Conservation (phyloP, 129 eudicot species). For the Silybum marianum region DNA sequence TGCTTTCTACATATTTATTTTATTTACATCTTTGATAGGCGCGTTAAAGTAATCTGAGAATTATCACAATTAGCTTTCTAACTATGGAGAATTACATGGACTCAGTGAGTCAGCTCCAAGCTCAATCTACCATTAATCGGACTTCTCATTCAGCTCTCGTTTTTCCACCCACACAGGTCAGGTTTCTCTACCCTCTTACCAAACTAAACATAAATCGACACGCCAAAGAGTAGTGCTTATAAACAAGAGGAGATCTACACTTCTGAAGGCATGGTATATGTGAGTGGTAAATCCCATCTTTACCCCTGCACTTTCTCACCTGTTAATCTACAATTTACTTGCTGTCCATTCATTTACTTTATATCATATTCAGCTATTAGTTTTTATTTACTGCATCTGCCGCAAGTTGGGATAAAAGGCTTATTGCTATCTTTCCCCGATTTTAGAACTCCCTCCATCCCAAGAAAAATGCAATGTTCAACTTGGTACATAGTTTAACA, state of each 20-base stretch:
- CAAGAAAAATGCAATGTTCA: not conserved
- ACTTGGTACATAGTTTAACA: not conserved
- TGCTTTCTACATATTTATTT: not conserved
- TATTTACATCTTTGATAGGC: constrained; percentile 1
- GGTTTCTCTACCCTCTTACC: not conserved
- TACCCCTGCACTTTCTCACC: not conserved
- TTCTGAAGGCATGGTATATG: not conserved
- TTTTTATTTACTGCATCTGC: not conserved
- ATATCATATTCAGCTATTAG: not conserved
- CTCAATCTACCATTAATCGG: not conserved
- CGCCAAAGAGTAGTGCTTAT: not conserved
- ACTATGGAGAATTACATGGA: not conserved
- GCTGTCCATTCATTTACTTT: not conserved
- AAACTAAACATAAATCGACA: not conserved
- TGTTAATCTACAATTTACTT: not conserved
- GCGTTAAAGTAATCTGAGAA: not conserved
- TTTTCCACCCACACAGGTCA: not conserved
- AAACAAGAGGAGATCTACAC: not conserved
- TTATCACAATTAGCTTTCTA: not conserved
- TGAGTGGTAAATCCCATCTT: not conserved
- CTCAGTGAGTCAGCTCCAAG: not conserved
- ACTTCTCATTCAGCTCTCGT: not conserved
- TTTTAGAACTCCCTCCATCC: not conserved
- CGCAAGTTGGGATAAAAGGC: not conserved
- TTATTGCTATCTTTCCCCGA: not conserved